These are phyloP conservation scores for Pelargonium citronellum DNA, from an alignment of 441 rosid species.

Conservation along the genomic window DNA sequence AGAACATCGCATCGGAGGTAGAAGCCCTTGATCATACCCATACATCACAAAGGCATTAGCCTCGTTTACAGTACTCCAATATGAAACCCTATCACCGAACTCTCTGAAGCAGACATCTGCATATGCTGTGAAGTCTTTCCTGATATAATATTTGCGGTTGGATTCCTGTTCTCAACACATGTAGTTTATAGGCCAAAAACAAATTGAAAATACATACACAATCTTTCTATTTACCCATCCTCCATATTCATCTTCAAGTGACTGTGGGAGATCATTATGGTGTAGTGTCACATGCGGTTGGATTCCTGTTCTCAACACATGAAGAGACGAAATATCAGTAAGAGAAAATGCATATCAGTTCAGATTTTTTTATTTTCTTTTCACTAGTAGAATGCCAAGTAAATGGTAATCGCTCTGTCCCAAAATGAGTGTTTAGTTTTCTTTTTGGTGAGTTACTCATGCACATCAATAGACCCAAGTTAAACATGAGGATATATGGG, in stretches of 20 bases:
- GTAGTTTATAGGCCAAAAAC: neutral
- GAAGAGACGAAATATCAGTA: neutral
- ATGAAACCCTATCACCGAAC: constrained; percentile 23
- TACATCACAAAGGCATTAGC: constrained; percentile 20
- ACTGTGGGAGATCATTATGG: constrained; percentile 24
- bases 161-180: constrained; percentile 14
- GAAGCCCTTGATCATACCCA: constrained; percentile 21
- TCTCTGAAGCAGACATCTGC: constrained; percentile 28
- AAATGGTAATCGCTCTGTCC: too few relatives aligned
- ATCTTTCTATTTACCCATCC: constrained; percentile 22
- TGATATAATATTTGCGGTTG: too few relatives aligned
- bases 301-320: constrained; percentile 12
- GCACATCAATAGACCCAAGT: too few relatives aligned
- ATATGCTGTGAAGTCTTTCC: constrained; percentile 23
- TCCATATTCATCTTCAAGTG: constrained; percentile 27
- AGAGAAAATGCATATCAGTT: neutral
- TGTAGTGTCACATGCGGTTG: constrained; percentile 19
- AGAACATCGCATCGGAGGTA: constrained; percentile 23
- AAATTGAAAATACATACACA: constrained; percentile 10
- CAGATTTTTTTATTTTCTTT: too few relatives aligned
- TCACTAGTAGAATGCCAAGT: too few relatives aligned
- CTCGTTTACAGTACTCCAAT: constrained; percentile 28
- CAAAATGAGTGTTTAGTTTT: too few relatives aligned
- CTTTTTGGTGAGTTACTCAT: too few relatives aligned
- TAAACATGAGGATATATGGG: too few relatives aligned